Conservation (phyloP, 257 asterid species). For the Mitragyna speciosa region DNA sequence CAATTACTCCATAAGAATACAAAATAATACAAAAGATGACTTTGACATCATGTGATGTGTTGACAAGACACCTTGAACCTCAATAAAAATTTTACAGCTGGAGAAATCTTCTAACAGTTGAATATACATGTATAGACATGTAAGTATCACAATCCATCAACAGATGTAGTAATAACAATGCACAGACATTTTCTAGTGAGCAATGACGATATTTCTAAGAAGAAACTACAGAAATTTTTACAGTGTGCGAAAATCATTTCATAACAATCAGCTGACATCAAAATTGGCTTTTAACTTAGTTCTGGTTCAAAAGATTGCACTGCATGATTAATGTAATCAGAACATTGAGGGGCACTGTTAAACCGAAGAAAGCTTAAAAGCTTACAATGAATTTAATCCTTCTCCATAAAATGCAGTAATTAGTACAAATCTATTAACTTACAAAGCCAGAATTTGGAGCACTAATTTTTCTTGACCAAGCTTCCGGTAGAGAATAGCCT, state of each 20-base stretch:
- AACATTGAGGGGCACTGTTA: neutral
- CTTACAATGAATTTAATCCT: neutral
- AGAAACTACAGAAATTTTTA: neutral
- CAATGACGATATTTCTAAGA: neutral
- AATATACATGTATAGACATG: neutral
- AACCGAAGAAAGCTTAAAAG: neutral
- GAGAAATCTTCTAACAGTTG: neutral
- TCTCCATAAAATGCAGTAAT: neutral
- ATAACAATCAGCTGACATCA: neutral
- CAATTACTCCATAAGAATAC: neutral
- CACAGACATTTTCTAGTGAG: neutral
- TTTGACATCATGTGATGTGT: neutral
- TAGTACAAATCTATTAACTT: constrained; percentile 28
- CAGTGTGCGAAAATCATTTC: neutral
- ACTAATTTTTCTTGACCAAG: constrained; percentile 91
- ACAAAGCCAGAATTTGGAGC: constrained; percentile 90
- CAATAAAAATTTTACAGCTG: neutral
- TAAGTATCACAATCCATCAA: neutral
- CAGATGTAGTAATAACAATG: neutral
- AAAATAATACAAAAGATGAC: neutral
- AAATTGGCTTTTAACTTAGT: neutral
- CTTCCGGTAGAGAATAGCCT: constrained; percentile 96
- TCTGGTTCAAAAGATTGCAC: neutral
- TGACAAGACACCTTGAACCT: neutral
- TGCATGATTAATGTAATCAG: neutral